Base-by-base conservation (phyloP, 192 early-diverging fungal species). In the Haplosporangium gracile region DNA sequence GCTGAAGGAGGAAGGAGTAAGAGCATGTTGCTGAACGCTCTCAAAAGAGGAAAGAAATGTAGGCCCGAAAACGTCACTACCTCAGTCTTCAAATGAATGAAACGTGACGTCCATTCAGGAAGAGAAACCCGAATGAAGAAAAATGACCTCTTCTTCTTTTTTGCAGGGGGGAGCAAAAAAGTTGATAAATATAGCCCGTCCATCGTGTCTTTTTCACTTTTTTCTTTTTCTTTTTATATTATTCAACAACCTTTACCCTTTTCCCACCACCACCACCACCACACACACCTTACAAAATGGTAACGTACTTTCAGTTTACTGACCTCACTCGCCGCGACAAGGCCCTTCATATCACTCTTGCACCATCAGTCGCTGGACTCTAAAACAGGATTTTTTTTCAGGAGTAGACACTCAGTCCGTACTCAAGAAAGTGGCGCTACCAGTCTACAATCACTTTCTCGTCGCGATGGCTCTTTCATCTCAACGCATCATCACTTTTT, bases 241-340 rank as follows among this genome's bases (percentile, higher is more conserved):
- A 73, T 73, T 73, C 24, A 39, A 39, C 42, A 42, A 42, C 74
- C 74, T 63, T 29, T 76, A 13, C 57, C 57, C 57, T 29, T 26
- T 63, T 43, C 22, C 34, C 75, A 76, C 38, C 75, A 38, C 36
- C 34, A 43, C 42, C 42, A 43, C n/a, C 16, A 18, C 34, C 74
- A 60, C 57, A 29, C 20, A 5, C 57, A 76, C 45, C 36, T 60
- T 16, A 36, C 10, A 76, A 32, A 34, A 76, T 76, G 75, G 75
- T 76, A 76, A 76, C 42, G 75, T 65, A 65, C 60, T 76, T 5
- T 49, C 4, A 7, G 18, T 51, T 15, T 16, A 32, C 72, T 47
- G n/a, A 29, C 20, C 42, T 72, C 11, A 0, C 71, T 45, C 43
- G n/a, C 45, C 32, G 2, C 47, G 15, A 16, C 47, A 18, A 49